A percentile compares a stretch with the other conserved stretches of the same genome.
Conservation (phyloP, 805 yeast species). For the Metschnikowia picachoensis region DNA sequence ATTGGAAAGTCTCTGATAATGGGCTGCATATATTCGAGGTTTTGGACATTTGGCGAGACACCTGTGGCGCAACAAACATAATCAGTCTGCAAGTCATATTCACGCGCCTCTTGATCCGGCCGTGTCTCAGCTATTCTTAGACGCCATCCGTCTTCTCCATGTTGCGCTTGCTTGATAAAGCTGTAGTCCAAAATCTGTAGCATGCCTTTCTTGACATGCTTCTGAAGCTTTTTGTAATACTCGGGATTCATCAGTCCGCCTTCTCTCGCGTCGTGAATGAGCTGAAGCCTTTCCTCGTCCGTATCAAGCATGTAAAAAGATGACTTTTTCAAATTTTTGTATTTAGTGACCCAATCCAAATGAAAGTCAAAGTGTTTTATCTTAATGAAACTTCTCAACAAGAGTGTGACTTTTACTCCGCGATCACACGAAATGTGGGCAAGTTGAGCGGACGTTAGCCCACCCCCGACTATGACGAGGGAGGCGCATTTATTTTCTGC, state of each 20-base stretch:
- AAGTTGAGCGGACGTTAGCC: slow-evolving; percentile 44
- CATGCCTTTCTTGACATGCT: slow-evolving; percentile 28
- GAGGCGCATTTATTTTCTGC: slow-evolving; percentile 5
- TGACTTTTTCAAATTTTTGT: slow-evolving; percentile 41
- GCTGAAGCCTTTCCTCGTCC: slow-evolving; percentile 38
- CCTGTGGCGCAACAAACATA: slow-evolving; percentile 45
- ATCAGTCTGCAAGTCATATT: slow-evolving; percentile 15
- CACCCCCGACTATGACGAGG: slow-evolving; percentile 43
- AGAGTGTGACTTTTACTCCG: slow-evolving; percentile 32
- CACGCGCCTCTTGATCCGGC: slow-evolving; percentile 3
- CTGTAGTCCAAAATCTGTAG: slow-evolving; percentile 28
- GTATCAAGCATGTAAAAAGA: slow-evolving; percentile 41
- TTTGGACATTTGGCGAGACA: slow-evolving; percentile 25
- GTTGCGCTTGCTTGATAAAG: slow-evolving; percentile 22
- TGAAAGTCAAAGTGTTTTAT: slow-evolving; percentile 47
- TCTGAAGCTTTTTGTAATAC: slow-evolving; percentile 30
- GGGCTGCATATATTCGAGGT: slow-evolving; percentile 28
- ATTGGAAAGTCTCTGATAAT: slow-evolving; percentile 28
- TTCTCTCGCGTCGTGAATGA: slow-evolving; percentile 40
- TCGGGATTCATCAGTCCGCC: slow-evolving; percentile 48
- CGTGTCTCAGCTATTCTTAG: slow-evolving; percentile 13
- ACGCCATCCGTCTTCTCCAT: slow-evolving; percentile 30
- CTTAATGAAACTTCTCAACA: slow-evolving; percentile 36
- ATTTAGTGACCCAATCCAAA: slow-evolving; percentile 49
- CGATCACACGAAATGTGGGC: slow-evolving; percentile 34